Conservation (phyloP, 2,329 filamentous ascomycete species). For the Fusarium illudens region DNA sequence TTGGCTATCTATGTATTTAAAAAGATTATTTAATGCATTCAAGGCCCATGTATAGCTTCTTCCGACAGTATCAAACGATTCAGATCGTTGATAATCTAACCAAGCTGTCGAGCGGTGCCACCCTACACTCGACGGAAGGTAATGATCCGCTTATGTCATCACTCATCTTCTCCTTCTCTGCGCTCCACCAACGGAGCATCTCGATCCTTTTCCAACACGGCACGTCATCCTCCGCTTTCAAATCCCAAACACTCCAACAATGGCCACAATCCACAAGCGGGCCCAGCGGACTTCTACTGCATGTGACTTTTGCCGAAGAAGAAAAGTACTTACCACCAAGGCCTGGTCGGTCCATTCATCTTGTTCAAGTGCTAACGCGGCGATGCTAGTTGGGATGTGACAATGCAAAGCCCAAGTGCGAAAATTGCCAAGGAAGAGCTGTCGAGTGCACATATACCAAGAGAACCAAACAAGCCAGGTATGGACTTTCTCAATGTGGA, state of each 20-base stretch:
- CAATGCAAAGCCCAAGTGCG: slow-evolving; percentile 30
- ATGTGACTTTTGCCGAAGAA: slow-evolving; percentile 35
- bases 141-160: slow-evolving; percentile 6
- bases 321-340: slow-evolving; percentile 17
- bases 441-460: slow-evolving; percentile 25
- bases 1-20: too few species aligned
- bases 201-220: not conserved
- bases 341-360: too few species aligned
- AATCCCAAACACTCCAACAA: not conserved
- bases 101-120: too few species aligned
- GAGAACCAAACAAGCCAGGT: slow-evolving; percentile 19
- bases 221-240: not conserved
- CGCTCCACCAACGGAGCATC: not conserved
- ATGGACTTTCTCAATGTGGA: accelerated
- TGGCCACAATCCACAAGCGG: not conserved
- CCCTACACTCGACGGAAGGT: too few species aligned
- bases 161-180: accelerated
- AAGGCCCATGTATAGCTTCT: too few species aligned
- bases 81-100: too few species aligned
- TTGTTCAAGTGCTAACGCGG: not conserved
- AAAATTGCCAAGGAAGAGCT: slow-evolving; percentile 18
- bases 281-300: slow-evolving; percentile 9
- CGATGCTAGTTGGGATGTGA: slow-evolving; percentile 25
- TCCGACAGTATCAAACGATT: too few species aligned
- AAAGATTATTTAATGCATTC: too few species aligned